Evolutionary conservation across 2,329 filamentous ascomycete species (phyloP), one percentile per base, ranked within the genome.

Genomic region (Alternaria consortialis): DNA sequence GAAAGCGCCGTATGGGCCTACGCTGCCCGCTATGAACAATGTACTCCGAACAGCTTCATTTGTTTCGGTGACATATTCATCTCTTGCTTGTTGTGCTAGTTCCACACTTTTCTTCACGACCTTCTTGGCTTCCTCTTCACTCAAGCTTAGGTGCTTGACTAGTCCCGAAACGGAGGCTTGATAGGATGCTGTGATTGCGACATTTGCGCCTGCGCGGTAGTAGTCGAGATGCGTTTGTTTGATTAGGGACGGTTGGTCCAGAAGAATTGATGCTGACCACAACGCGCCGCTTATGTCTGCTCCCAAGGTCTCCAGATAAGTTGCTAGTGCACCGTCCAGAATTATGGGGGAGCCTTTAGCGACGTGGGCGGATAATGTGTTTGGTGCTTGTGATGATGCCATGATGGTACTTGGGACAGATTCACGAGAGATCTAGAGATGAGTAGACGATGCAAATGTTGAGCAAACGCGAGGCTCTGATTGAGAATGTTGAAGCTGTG

Each of bases 1-100:
- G 56, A 77, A 84, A 7, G 82, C 82, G 12, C 82, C 82, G 56
- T 83, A 84, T 2, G 82, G 82, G 0, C 82, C 82, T 6, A 84
- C 79, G 54, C 77, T 81, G 5, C 82, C 82, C 5, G 82, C 82
- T 8, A 84, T 68, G 6, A 81, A 72, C 2, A 77, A 39, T 13
- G 61, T 27, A n/a, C 54, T 47, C 40, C 48, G 51, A 44, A 47
- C 39, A 13, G 52, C 20, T 52, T 48, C 27, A 1, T 53, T 20
- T n/a, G 25, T 32, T 25, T 65, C 64, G 20, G 53, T 27, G 2
- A 76, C 39, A 44, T 66, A 78, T 12, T 77, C 68, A n/a, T 76
- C 68, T 17, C 78, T 69, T 4, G 82, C 82, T 42, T 74, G 56
- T 25, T 74, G 70, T 0, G 82, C 81, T 6, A 84, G 65, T 31